Evolutionary conservation across 352 stramenopile species (phyloP).

Genomic region (Phytophthora nicotianae): DNA sequence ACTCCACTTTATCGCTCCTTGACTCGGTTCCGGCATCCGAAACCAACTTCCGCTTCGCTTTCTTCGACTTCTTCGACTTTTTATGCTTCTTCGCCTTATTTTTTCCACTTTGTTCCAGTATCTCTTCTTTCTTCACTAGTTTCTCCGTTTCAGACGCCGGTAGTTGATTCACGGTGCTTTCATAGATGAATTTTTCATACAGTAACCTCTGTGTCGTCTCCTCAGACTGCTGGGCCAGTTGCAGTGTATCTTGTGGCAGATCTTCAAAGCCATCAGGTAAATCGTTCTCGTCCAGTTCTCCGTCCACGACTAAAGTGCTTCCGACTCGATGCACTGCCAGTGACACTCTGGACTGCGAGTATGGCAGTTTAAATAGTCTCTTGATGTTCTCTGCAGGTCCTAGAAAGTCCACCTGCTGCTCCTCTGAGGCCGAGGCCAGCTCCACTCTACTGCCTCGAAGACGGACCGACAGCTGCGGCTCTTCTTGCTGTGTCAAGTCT

Average conservation of each 20-base stretch:
- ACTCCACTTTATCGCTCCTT: background rate
- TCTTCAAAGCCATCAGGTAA: constrained; percentile 73
- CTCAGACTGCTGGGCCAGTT: constrained; percentile 55
- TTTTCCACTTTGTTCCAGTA: constrained; percentile 8
- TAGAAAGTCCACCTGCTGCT: constrained; percentile 79
- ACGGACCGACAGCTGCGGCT: constrained; percentile 77
- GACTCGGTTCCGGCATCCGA: background rate
- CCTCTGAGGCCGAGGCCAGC: constrained; percentile 65
- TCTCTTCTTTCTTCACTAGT: constrained; percentile 5
- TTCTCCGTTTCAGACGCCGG: constrained; percentile 22
- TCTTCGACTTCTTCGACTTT: constrained; percentile 36
- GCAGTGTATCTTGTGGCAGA: constrained; percentile 56
- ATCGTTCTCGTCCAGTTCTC: constrained; percentile 73
- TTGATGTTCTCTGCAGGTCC: constrained; percentile 88
- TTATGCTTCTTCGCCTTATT: constrained; percentile 42
- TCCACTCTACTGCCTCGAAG: constrained; percentile 72
- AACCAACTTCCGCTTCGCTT: constrained; percentile 12
- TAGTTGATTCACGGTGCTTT: constrained; percentile 61
- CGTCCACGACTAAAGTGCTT: constrained; percentile 80
- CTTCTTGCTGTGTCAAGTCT: constrained; percentile 51
- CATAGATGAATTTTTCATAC: constrained; percentile 90
- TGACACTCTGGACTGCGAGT: constrained; percentile 79
- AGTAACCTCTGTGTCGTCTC: constrained; percentile 55
- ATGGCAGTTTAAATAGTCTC: constrained; percentile 86
- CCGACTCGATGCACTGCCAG: constrained; percentile 83